A percentile compares a stretch with the other conserved stretches of the same genome.
These are phyloP conservation scores for Mesembryanthemum crystallinum DNA, from an alignment of 148 eudicot genomes.

Conservation along the genomic window DNA sequence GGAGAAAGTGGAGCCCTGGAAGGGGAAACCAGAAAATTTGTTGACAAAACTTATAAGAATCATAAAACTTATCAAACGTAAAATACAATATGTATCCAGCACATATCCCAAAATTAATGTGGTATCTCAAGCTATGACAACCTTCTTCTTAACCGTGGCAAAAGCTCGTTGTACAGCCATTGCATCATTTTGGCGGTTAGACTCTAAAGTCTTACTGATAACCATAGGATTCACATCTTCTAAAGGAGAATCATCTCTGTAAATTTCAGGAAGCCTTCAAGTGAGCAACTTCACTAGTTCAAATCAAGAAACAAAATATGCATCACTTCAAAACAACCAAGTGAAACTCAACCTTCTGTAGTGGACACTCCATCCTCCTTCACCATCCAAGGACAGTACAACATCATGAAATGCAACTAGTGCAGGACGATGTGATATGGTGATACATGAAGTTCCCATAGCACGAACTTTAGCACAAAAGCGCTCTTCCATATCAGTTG, in stretches of 20 bases:
- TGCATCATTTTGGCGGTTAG: conserved; percentile 87
- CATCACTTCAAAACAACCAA: neutral
- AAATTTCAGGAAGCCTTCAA: conserved; percentile 20
- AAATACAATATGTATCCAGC: neutral
- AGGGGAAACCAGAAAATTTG: conserved; percentile 4
- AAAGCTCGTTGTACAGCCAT: conserved; percentile 94
- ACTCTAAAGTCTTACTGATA: conserved; percentile 44
- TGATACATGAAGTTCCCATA: conserved; percentile 98
- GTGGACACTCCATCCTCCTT: conserved; percentile 96
- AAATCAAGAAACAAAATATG: neutral
- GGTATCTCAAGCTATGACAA: conserved; percentile 22
- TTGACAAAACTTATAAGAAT: conserved; percentile 2
- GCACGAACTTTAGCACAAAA: conserved; percentile 96
- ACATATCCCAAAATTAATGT: neutral
- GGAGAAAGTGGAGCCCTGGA: conserved; percentile 58
- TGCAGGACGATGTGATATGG: conserved; percentile 98
- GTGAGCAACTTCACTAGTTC: conserved; percentile 17
- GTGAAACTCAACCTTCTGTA: conserved; percentile 54
- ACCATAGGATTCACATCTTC: conserved; percentile 39
- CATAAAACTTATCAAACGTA: neutral
- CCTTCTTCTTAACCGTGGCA: conserved; percentile 73
- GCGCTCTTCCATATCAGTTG: conserved; percentile 99
- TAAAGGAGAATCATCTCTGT: conserved; percentile 56
- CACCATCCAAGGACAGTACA: conserved; percentile 93
- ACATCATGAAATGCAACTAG: conserved; percentile 97